Base-by-base conservation (phyloP, 2,329 filamentous ascomycete species). In the Escovopsis weberi region DNA sequence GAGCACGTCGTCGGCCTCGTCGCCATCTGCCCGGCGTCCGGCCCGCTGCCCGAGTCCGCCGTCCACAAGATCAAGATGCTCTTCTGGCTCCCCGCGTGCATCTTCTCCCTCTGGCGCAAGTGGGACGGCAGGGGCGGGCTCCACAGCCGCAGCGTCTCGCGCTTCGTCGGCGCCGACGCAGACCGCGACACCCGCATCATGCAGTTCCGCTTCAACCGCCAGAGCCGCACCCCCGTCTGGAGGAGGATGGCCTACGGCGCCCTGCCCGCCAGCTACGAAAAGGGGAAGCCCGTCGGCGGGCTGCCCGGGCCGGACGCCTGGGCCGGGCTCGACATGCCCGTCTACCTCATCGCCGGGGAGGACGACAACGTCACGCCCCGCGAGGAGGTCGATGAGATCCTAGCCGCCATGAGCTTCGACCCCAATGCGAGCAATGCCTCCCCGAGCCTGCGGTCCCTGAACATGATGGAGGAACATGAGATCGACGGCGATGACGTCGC, bases 141-240 rank as follows among this genome's bases (percentile, higher is more conserved):
- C 1, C 65, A 86, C 37, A 95, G 88, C 55, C 65, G 72, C 2
- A 94, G 86, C 51, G 85, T 96, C 6, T 66, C 64, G 39, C 77
- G 88, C 12, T 89, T 94, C 56, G 80, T 84, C 8, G 85, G 84
- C 4, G 58, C 67, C 1, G 69, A 71, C 33, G 78, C 81, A 1
- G 80, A 85, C 36, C 59, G 68, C 4, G 75, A 84, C 51, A 72
- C 80, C 1, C 78, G 76, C 53, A 68, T 70, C 43, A 66, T 86
- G 33, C 85, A 89, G 57, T 60, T 81, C 44, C 72, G 73, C 3
- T 89, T 80, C 63, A 96, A 96, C 57, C 71, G 74, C 45, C 86
- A 94, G 57, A 94, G 85, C 48, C 77, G 72, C 49, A 91, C 87
- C 0, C 71, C 81, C 0, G 84, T 91, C 0, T 94, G 85, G 73